Conservation (phyloP, 148 eudicot species). For the Spergularia marina region DNA sequence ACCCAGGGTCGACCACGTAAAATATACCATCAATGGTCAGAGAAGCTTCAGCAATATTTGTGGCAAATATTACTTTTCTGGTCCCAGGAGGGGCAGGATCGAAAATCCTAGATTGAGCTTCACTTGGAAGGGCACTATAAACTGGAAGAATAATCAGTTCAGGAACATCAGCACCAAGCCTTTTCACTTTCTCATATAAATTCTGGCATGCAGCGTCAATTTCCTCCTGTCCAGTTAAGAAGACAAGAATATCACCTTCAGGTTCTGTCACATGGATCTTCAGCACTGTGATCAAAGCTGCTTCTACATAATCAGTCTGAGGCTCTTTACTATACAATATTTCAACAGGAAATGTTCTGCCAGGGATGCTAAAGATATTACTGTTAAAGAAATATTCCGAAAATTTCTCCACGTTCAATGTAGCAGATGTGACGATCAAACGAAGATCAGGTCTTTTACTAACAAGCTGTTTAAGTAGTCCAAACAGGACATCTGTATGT, state of each 20-base stretch:
- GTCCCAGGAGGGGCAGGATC: conserved; percentile 91
- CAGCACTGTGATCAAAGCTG: conserved; percentile 72
- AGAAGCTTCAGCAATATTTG: conserved; percentile 97
- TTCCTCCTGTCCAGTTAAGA: conserved; percentile 93
- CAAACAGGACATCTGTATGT: conserved; percentile 91
- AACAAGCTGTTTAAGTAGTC: conserved; percentile 65
- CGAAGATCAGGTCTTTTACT: conserved; percentile 75
- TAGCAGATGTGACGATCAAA: conserved; percentile 89
- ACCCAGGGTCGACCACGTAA: conserved; percentile 85
- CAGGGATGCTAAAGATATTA: conserved; percentile 83
- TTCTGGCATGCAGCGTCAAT: conserved; percentile 84
- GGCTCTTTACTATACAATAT: conserved; percentile 75
- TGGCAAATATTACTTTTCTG: conserved; percentile 91
- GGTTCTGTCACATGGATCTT: conserved; percentile 88
- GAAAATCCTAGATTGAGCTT: conserved; percentile 87
- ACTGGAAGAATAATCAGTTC: conserved; percentile 85
- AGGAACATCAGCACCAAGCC: conserved; percentile 68
- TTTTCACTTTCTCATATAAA: conserved; percentile 82
- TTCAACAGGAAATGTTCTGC: conserved; percentile 82
- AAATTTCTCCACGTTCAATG: conserved; percentile 85
- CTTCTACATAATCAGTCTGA: conserved; percentile 77
- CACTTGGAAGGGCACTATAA: conserved; percentile 93
- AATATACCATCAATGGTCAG: conserved; percentile 90
- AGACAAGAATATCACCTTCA: conserved; percentile 81
- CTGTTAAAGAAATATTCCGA: conserved; percentile 79